phyloP scores from a whole-genome alignment of 179 eudicot species.

The Gypsophila paniculata region DNA sequence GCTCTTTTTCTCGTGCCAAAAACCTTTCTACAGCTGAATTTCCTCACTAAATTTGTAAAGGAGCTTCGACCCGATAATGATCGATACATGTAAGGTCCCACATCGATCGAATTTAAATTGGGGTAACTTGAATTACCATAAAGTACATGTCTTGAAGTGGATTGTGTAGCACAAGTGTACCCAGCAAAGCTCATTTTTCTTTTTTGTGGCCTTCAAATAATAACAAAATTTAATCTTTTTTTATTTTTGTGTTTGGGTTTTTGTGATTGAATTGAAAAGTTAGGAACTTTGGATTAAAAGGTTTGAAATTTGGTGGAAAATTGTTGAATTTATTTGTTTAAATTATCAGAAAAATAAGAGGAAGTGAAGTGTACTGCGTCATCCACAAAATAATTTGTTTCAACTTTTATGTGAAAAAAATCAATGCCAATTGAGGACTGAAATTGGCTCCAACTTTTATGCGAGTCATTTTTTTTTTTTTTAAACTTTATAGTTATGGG shows the following conservation, averaged over 20 bases:
- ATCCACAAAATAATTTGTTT: background rate
- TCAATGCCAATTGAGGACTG: too few species aligned
- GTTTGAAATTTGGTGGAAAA: background rate
- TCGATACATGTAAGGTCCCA: too few species aligned
- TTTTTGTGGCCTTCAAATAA: background rate
- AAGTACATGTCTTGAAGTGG: conserved; percentile 33
- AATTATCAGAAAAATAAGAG: background rate
- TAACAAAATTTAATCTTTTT: conserved; percentile 1
- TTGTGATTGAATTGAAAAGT: background rate
- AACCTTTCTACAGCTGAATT: conserved; percentile 24
- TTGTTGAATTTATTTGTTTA: background rate
- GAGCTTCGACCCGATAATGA: conserved; percentile 23
- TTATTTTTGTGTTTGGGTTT: too few species aligned
- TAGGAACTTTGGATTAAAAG: background rate
- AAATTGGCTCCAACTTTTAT: too few species aligned
- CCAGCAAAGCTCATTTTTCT: conserved; percentile 32
- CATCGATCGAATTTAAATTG: conserved; percentile 26
- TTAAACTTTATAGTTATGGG: too few species aligned
- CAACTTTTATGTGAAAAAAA: too few species aligned
- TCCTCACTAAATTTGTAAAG: conserved; percentile 37
- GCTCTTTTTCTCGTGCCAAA: conserved; percentile 33
- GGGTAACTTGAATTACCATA: conserved; percentile 25
- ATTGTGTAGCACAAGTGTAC: conserved; percentile 32
- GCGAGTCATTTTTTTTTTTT: too few species aligned
- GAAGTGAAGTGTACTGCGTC: background rate